phyloP scores from a whole-genome alignment of 208 protist genomes.

The Plasmodiophora brassicae region DNA sequence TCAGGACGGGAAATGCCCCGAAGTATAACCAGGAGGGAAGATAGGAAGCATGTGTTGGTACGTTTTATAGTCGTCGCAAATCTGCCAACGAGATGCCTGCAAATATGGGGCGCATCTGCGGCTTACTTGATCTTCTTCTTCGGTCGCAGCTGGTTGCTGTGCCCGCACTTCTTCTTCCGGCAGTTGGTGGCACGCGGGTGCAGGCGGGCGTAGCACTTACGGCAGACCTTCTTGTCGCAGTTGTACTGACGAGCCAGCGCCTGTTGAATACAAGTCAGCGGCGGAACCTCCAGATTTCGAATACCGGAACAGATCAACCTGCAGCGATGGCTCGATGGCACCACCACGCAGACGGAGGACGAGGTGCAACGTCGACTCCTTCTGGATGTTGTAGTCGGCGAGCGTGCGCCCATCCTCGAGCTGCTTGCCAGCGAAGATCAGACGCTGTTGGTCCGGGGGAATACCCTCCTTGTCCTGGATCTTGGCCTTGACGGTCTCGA shows the following conservation, averaged over 20 bases:
- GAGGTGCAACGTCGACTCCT: constrained; percentile 69
- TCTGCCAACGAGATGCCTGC: too few species aligned
- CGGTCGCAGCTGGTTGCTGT: constrained; percentile 92
- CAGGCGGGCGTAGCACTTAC: constrained; percentile 95
- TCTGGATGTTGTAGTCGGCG: constrained; percentile 83
- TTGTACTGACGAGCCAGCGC: constrained; percentile 94
- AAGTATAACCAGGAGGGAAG: too few species aligned
- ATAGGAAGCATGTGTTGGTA: too few species aligned
- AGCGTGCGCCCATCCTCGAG: constrained; percentile 83
- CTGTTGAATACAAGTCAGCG: not conserved
- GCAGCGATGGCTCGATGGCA: constrained; percentile 94
- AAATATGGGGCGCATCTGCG: too few species aligned
- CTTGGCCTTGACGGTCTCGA: constrained; percentile 84
- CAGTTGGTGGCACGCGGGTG: constrained; percentile 94
- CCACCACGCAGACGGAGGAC: constrained; percentile 71
- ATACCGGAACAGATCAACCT: constrained; percentile 34
- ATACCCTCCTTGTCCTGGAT: constrained; percentile 86
- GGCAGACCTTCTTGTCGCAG: constrained; percentile 96
- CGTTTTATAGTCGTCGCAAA: too few species aligned
- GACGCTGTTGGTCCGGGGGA: constrained; percentile 80
- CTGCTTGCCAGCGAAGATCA: constrained; percentile 87
- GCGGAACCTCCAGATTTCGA: not conserved
- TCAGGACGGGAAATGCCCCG: too few species aligned
- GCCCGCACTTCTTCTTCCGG: constrained; percentile 98
- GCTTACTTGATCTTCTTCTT: constrained; percentile 99